Percentiles rank a stretch among this genome's conserved stretches.
These are phyloP conservation scores for Cydonia oblonga DNA, from an alignment of 331 rosid genomes.

Conservation along the genomic window DNA sequence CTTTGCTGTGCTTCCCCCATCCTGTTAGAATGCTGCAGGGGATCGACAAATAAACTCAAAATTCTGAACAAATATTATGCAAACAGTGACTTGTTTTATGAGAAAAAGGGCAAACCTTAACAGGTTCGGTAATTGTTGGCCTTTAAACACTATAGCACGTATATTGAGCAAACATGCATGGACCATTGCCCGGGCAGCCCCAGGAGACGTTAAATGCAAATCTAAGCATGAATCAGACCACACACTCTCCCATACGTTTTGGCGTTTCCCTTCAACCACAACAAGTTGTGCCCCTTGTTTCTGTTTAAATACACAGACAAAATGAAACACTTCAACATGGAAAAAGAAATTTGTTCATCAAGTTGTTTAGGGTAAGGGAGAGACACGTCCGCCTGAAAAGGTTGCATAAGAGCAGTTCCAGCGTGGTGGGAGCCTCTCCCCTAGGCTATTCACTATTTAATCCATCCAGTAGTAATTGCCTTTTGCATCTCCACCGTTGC, in stretches of 20 bases:
- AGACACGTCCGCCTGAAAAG: background rate
- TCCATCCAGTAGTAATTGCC: no score
- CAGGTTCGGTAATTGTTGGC: conserved; percentile 52
- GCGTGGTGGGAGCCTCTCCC: no score
- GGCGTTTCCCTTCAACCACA: conserved; percentile 68
- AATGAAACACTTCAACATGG: background rate
- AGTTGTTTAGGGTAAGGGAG: background rate
- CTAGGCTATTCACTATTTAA: no score
- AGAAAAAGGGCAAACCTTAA: conserved; percentile 37
- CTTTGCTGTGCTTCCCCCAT: conserved; percentile 96
- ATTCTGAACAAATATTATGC: background rate
- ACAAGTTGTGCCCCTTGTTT: conserved; percentile 83
- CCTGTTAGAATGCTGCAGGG: conserved; percentile 78
- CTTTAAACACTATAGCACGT: conserved; percentile 46
- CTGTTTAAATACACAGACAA: conserved; percentile 17
- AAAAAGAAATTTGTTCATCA: background rate
- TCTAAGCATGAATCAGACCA: conserved; percentile 75
- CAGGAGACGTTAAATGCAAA: conserved; percentile 84
- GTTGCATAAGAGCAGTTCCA: no score
- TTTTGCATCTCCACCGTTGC: no score
- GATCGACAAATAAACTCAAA: background rate
- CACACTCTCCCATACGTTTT: conserved; percentile 72
- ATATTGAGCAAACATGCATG: conserved; percentile 75
- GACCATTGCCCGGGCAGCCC: conserved; percentile 93
- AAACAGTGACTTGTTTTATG: background rate